Evolutionary conservation across 306 rosid genomes (phyloP), one percentile per base, ranked within the genome.

Genomic region (peach (Prunus persica)): DNA sequence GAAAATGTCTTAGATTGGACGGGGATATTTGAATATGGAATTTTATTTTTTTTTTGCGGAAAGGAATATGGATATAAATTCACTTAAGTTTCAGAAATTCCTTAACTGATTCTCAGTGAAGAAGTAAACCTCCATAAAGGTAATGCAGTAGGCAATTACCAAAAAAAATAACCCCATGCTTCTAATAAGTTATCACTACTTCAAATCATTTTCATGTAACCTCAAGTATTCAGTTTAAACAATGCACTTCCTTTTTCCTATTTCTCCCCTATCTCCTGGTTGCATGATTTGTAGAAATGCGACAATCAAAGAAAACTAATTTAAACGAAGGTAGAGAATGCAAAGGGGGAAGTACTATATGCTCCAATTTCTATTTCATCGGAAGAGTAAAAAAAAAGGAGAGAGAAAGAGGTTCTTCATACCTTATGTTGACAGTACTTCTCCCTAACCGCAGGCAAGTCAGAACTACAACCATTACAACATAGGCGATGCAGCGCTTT

Each of bases 341-440:
- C 50, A 74, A 27, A 41, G 67, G 38, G 16, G 54, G 38, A 16
- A 2, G 34, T 34, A 8, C 64, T 54, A 41, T 24, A 60, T 19
- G 7, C 30, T 34, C 69, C 11, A 34, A 54, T 11, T 41, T 58
- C 28, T 14, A 47, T 61, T n/a, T 49, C 64, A 47, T 45, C 19
- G 14, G 50, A 46, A 28, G 28, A 28, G n/a, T 8, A 11, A 13
- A 16, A 25, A 43, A 34, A 19, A 41, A 50, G 54, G 15, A 67
- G 18, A 13, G 64, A 73, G 63, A 64, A 15, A 52, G 80, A 27
- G 41, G 64, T 28, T 64, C 34, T 65, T 71, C 78, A 73, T 72
- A 89, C 91, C 89, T 84, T 86, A 79, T 91, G 94, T 28, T 91
- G 89, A 82, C 91, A 81, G 81, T 91, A 91, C 85, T 89, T 91